These are phyloP conservation scores for Rhinocladiella similis DNA, from an alignment of 2,329 filamentous ascomycete species.

Conservation along the genomic window DNA sequence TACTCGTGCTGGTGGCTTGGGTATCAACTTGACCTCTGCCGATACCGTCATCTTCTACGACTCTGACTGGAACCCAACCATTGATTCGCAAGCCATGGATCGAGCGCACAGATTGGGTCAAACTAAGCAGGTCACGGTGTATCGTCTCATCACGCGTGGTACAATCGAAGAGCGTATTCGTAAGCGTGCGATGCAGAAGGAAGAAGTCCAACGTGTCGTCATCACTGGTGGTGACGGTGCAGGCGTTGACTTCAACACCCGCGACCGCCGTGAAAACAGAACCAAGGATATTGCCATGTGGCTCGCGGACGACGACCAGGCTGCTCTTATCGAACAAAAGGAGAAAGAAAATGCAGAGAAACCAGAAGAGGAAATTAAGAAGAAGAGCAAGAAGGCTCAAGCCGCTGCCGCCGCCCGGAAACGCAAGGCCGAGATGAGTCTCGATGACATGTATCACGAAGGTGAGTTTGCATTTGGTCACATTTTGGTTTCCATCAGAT, in stretches of 20 bases:
- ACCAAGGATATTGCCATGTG: conserved; percentile 99
- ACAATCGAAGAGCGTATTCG: conserved; percentile 98
- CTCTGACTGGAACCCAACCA: conserved; percentile 98
- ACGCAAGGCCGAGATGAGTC: conserved; percentile 63
- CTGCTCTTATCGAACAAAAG: conserved; percentile 86
- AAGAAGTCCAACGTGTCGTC: conserved; percentile 96
- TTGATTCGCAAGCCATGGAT: conserved; percentile 98
- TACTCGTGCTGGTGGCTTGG: conserved; percentile 93
- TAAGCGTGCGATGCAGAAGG: conserved; percentile 94
- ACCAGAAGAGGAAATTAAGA: conserved; percentile 60
- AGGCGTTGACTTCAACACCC: conserved; percentile 94
- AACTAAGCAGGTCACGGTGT: conserved; percentile 93
- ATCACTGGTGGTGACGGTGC: conserved; percentile 82
- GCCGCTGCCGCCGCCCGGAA: conserved; percentile 47
- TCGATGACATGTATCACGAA: conserved; percentile 99
- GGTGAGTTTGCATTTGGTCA: conserved; percentile 61
- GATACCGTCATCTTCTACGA: conserved; percentile 99
- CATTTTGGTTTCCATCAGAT: conserved; percentile 12
- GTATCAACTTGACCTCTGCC: conserved; percentile 94
- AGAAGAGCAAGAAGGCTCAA: conserved; percentile 58
- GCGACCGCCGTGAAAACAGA: conserved; percentile 80
- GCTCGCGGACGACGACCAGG: conserved; percentile 96
- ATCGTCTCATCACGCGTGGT: conserved; percentile 92
- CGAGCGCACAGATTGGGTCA: conserved; percentile 96
- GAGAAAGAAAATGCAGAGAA: conserved; percentile 79